Base-by-base conservation (phyloP, 352 stramenopile genomes). In the Globisporangium apiculatum region DNA sequence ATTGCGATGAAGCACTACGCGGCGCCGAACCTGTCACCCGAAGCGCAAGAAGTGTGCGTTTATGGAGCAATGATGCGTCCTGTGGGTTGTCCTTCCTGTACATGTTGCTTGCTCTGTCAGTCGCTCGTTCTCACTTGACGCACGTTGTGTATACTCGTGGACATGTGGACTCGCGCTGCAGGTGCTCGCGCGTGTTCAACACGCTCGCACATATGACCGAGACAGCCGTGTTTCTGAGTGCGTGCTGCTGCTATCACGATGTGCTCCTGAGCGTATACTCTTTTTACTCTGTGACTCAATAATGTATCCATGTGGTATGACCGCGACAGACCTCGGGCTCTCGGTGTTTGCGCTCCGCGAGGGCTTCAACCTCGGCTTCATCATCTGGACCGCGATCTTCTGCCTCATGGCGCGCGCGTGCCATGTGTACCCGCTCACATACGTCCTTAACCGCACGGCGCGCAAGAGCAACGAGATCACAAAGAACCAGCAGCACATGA, bases 181-280 rank as follows among this genome's bases (percentile, higher is more conserved):
- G 82, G n/a, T 89, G 79, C 67, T 87, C 82, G 47, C 77, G 79
- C 10, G 70, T 98, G 7, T 97, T 98, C 64, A 90, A 95, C 59
- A 88, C 94, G 1, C 64, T 96, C n/a, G 79, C 91, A 12, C 85
- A 97, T 71, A 81, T 97, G 65, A 80, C 89, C 7, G 94, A 98
- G 68, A 96, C 89, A 0, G 76, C 86, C 0, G 94, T 98, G 49
- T 98, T 98, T 71, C 70, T 98, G 58, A 91, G 85, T 94, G 75
- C 40, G 76, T 77, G 10, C 5, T 41, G 3, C 9, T 42, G 6
- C 14, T n/a, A 55, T 55, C 45, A 24, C 1, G n/a, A 31, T 31
- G 24, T 31, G 24, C 1, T 3, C 24, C 24, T 31, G 24, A 31
- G 24, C 2, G 24, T 31, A 31, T 31, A 31, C 24, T 31, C n/a